Evolutionary conservation across 1,139 yeast genomes (phyloP), one percentile per base, ranked within the genome.

Genomic region (Tardiomyces depauwii): DNA sequence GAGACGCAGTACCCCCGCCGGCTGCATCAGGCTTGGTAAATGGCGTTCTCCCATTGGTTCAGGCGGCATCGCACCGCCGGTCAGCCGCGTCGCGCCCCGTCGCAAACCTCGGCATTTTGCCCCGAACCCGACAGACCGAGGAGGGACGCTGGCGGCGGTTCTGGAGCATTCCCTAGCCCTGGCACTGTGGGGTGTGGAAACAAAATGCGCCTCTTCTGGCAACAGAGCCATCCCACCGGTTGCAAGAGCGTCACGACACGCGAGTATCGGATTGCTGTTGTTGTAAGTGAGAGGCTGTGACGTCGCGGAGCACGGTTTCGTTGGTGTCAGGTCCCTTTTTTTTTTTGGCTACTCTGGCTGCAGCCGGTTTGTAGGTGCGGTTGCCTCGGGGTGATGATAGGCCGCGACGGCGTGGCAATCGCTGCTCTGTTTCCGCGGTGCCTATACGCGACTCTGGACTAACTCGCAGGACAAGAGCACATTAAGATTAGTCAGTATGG

Each of bases 51-150:
- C 36, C 36, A 30, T 30, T 30, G 36, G 36, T 30, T 30, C 36
- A 21, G 25, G 36, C 10, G 10, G n/a, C 16, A 21, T 67, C 66
- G 2, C 78, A 72, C 0, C 96, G 96, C 0, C 54, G 71, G 21
- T 88, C 95, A 0, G 69, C 77, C 36, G 36, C 36, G 16, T 5
- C 36, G 10, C 5, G 11, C 36, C n/a, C 36, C 10, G 36, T 5
- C 36, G 36, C 36, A 13, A 14, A 30, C 36, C 36, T 30, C 36
- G 36, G 36, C 36, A 30, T 30, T 30, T 30, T 30, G 36, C 16
- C 16, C 36, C 36, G 36, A 14, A 14, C 36, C n/a, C 36, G 36
- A 30, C n/a, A 3, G 16, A 14, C 36, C 36, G 36, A 30, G 36
- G 36, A 30, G 36, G 16, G 36, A 30, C 25, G 3, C 36, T 30